Conservation (phyloP, 2,329 filamentous ascomycete species). For the Botryosphaeria dothidea region DNA sequence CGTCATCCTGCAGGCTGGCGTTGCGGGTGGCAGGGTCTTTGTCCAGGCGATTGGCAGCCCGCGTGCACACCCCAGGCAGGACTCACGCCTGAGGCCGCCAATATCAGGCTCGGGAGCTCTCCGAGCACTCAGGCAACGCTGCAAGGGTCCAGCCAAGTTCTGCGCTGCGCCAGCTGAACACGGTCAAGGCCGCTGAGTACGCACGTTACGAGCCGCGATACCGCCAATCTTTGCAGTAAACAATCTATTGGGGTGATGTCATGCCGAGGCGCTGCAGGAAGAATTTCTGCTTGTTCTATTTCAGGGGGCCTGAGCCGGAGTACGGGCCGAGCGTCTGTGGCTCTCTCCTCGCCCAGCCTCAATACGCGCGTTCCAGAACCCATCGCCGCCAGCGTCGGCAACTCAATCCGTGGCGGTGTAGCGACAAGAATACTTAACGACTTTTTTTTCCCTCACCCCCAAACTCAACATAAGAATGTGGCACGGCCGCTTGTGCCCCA, state of each 20-base stretch:
- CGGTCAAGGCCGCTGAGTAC: not conserved
- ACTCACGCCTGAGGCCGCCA: conserved; percentile 4
- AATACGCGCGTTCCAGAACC: conserved; percentile 9
- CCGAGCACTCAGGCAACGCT: conserved; percentile 10
- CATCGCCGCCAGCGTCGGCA: not conserved
- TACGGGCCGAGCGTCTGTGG: conserved; percentile 2
- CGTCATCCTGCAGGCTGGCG: conserved; percentile 11
- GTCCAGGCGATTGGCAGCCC: not conserved
- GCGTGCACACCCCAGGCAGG: not conserved
- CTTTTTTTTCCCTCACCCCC: not conserved
- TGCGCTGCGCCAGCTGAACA: not conserved
- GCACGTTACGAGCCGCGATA: not conserved
- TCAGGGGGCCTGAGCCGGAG: not conserved
- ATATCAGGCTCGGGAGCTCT: not conserved
- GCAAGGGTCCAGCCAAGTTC: conserved; percentile 11
- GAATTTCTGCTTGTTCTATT: conserved; percentile 6
- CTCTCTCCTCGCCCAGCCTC: not conserved
- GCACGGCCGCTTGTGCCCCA: not conserved
- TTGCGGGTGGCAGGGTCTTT: conserved; percentile 1
- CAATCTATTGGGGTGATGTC: conserved; percentile 6
- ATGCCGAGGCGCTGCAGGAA: not conserved
- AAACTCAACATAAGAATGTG: not conserved
- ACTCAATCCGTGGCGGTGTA: conserved; percentile 11
- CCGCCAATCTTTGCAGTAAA: conserved; percentile 3
- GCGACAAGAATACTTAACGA: not conserved